Evolutionary conservation across 176 grass and related monocot genomes (phyloP), one percentile per base, ranked within the genome.

Genomic region (Rhynchospora pubera): DNA sequence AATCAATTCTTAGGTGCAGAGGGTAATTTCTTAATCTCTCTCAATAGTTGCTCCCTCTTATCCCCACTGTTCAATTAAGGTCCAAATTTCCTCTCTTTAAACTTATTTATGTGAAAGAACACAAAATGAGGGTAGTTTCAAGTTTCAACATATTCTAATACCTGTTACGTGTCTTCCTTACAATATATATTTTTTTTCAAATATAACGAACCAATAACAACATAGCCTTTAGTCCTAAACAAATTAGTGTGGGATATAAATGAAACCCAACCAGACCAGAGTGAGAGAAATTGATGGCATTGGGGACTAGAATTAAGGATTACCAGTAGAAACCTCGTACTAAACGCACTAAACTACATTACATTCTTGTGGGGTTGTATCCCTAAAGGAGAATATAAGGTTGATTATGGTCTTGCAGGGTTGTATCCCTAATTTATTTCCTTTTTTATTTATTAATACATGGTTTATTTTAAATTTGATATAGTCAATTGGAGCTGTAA

Each of bases 401-500:
- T 73, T 50, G 13, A 48, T 73, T 47, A 73, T 73, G 44, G n/a
- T 73, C 44, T 73, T 46, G 43, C n/a, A 22, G 19, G 45, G 10
- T 65, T 48, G 9, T 22, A 30, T 30, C 24, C 22, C 26, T 55
- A 56, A 77, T 10, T 77, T 53, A 7, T 62, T 14, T 62, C 6
- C n/a, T 62, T 47, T 23, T 39, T 23, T 56, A 9, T 91, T 69
- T 86, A 14, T 52, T 19, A 86, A 78, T 79, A 10, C 82, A 83
- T 82, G 32, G 85, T 56, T n/a, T 84, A 55, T 53, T 85, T 66
- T 84, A 84, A 79, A 55, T 15, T 76, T 52, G 3, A 22, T 89
- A 14, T 87, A 98, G 96, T 91, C 90, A 69, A 98, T 98, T 79
- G 96, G 96, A 59, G 96, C 96, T 22, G 90, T 98, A 89, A 98